These are phyloP conservation scores for Sugiyamaella neomexicana DNA, from an alignment of 1,139 yeast species.

Conservation along the genomic window DNA sequence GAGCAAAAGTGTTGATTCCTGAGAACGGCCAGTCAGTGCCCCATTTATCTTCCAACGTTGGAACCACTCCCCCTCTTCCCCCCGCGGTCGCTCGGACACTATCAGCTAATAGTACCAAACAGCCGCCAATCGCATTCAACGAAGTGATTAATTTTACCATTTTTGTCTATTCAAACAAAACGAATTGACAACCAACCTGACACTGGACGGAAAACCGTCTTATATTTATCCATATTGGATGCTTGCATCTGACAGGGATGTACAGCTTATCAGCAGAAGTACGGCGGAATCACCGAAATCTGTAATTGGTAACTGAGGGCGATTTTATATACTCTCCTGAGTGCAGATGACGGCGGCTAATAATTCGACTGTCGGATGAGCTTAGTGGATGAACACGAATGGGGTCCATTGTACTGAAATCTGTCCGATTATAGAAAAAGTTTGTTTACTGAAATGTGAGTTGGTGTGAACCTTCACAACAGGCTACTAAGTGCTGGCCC, in stretches of 20 bases:
- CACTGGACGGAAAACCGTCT: too few species aligned
- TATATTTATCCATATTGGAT: too few species aligned
- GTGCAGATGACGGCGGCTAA: slow-evolving; percentile 14
- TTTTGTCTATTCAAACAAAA: neutral
- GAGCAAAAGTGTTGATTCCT: slow-evolving; percentile 59
- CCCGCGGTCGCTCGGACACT: slow-evolving; percentile 14
- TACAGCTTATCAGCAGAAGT: neutral
- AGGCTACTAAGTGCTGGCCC: neutral
- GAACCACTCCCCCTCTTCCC: slow-evolving; percentile 7
- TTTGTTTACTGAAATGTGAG: too few species aligned
- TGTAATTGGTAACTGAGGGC: slow-evolving; percentile 13
- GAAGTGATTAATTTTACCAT: slow-evolving; percentile 1
- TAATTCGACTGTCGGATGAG: neutral
- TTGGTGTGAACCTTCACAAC: too few species aligned
- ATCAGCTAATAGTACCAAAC: neutral
- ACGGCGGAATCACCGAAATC: slow-evolving; percentile 4
- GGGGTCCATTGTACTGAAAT: too few species aligned
- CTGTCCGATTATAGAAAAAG: too few species aligned
- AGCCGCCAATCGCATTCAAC: neutral
- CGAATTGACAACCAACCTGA: neutral
- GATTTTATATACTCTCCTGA: neutral
- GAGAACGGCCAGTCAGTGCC: slow-evolving; percentile 32
- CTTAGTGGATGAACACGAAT: too few species aligned
- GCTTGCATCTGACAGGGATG: neutral
- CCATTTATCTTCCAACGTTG: slow-evolving; percentile 29